phyloP scores from a whole-genome alignment of 1,284 basidiomycete species.

The Xanthoconium separans region DNA sequence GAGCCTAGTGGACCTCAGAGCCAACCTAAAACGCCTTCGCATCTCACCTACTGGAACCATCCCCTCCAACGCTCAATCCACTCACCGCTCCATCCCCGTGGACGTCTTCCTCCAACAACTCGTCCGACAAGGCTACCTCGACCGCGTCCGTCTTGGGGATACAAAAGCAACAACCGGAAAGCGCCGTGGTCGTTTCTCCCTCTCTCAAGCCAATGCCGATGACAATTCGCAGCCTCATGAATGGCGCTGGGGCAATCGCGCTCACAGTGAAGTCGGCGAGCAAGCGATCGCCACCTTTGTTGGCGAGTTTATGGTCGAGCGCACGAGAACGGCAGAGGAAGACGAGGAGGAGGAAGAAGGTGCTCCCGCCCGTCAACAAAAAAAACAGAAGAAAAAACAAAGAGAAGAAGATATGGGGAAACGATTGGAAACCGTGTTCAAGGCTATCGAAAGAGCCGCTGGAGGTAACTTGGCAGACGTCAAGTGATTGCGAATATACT shows the following conservation, averaged over 20 bases:
- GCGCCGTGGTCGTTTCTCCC: slow-evolving; percentile 51
- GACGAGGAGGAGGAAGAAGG: slow-evolving; percentile 44
- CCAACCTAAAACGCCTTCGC: slow-evolving; percentile 59
- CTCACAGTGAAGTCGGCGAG: slow-evolving; percentile 72
- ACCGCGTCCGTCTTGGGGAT: slow-evolving; percentile 52
- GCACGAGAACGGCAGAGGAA: slow-evolving; percentile 34
- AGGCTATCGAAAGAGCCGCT: slow-evolving; percentile 61
- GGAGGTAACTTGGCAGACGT: slow-evolving; percentile 53
- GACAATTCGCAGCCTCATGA: slow-evolving; percentile 53
- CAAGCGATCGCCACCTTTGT: slow-evolving; percentile 61
- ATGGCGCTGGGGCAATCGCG: slow-evolving; percentile 79
- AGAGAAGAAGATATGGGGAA: slow-evolving; percentile 29
- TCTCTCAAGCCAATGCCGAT: slow-evolving; percentile 47
- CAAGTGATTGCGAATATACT: background rate
- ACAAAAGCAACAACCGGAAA: slow-evolving; percentile 37
- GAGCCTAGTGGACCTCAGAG: slow-evolving; percentile 55
- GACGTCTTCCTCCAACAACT: slow-evolving; percentile 59
- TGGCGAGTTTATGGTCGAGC: slow-evolving; percentile 71
- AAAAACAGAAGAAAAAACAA: slow-evolving; percentile 26
- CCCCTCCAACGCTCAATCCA: slow-evolving; percentile 48
- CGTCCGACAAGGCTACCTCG: slow-evolving; percentile 66
- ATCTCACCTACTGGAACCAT: slow-evolving; percentile 46
- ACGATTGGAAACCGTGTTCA: slow-evolving; percentile 46
- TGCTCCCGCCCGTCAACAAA: slow-evolving; percentile 14
- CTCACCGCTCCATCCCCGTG: slow-evolving; percentile 46